These are phyloP conservation scores for Hypoxylon sp. DNA, from an alignment of 2,329 filamentous ascomycete genomes.

Conservation along the genomic window DNA sequence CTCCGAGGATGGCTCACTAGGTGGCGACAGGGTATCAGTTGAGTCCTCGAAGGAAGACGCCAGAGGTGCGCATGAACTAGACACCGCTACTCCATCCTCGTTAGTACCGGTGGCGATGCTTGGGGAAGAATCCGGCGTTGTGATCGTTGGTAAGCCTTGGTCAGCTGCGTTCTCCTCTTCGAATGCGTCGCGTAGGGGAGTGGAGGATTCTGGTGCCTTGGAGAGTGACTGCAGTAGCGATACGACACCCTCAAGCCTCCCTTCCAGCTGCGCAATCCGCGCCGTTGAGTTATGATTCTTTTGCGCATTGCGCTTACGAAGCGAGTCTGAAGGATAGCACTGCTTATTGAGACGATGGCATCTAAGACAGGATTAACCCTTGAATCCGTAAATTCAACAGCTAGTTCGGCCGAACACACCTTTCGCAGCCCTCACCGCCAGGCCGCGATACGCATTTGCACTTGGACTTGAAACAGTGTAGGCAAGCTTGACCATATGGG, in stretches of 20 bases:
- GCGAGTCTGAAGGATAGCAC: slow-evolving; percentile 52
- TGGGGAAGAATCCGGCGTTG: slow-evolving; percentile 14
- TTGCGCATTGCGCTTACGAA: slow-evolving; percentile 48
- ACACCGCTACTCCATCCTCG: neutral
- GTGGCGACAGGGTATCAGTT: neutral
- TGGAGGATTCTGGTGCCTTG: slow-evolving; percentile 24
- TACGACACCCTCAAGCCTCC: slow-evolving; percentile 50
- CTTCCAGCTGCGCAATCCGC: slow-evolving; percentile 53
- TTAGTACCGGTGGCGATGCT: slow-evolving; percentile 1
- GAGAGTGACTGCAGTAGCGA: slow-evolving; percentile 48
- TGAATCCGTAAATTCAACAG: neutral
- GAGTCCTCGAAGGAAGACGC: neutral
- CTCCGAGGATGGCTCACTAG: neutral
- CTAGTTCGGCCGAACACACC: slow-evolving; percentile 19
- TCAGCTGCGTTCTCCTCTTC: slow-evolving; percentile 13
- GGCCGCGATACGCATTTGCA: slow-evolving; percentile 41
- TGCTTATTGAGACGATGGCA: slow-evolving; percentile 53
- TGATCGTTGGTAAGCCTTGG: slow-evolving; percentile 9
- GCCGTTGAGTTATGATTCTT: slow-evolving; percentile 46
- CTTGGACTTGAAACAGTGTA: slow-evolving; percentile 44
- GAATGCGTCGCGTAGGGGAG: slow-evolving; percentile 17
- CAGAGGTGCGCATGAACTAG: neutral
- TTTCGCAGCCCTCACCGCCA: slow-evolving; percentile 39
- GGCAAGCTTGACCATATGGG: slow-evolving; percentile 43
- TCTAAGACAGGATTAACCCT: slow-evolving; percentile 32